Conservation (phyloP, 2,329 filamentous ascomycete species). For the Penicillium thymicola region DNA sequence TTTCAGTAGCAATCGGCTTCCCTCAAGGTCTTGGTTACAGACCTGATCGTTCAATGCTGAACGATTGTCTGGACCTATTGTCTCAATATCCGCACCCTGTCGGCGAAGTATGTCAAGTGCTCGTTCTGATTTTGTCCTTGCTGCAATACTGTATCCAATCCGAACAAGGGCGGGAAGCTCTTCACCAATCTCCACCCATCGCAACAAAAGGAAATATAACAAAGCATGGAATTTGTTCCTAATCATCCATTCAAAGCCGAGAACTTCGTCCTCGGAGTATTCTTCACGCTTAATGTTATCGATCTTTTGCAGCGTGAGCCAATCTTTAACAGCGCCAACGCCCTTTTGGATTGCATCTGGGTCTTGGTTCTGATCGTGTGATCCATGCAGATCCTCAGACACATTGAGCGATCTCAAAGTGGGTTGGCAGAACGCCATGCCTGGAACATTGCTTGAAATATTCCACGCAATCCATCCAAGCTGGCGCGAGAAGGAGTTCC, state of each 20-base stretch:
- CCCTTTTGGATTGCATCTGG: background rate
- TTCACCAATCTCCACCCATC: background rate
- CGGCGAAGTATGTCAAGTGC: background rate
- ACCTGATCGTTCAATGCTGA: background rate
- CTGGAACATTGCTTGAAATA: constrained; percentile 10
- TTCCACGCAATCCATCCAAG: constrained; percentile 28
- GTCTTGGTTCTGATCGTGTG: background rate
- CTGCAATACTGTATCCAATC: background rate
- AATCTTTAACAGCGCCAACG: background rate
- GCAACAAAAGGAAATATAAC: background rate
- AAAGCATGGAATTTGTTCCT: background rate
- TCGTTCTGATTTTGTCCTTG: background rate
- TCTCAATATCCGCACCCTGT: background rate
- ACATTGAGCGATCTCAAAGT: background rate
- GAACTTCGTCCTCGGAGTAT: background rate
- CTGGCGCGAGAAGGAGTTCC: constrained; percentile 19
- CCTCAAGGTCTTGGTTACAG: background rate
- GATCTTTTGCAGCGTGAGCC: background rate
- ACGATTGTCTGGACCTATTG: background rate
- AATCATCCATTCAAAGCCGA: background rate
- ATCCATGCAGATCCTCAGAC: background rate
- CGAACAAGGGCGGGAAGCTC: background rate
- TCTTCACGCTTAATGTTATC: background rate
- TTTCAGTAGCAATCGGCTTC: background rate
- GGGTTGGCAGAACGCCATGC: background rate